Conservation (phyloP, 805 yeast species). For the Yamadazyma olivae region DNA sequence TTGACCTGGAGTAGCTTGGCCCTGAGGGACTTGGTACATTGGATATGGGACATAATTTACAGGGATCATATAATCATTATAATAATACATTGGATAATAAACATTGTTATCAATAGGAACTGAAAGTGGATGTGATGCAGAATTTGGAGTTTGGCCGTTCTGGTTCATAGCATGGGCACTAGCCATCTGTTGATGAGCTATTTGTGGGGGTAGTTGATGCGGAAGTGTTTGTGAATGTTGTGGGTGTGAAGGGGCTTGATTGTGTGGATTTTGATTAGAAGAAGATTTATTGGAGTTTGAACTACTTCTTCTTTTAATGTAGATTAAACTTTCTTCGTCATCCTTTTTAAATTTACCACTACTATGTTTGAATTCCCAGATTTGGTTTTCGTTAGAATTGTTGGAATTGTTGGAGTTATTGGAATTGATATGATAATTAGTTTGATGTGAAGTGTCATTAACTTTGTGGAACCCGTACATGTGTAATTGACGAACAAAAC, state of each 20-base stretch:
- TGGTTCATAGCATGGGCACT: not conserved
- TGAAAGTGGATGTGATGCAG: not conserved
- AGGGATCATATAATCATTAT: slow-evolving; percentile 12
- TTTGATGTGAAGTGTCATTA: slow-evolving; percentile 29
- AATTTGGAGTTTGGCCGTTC: not conserved
- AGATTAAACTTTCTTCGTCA: slow-evolving; percentile 42
- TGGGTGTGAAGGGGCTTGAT: slow-evolving; percentile 2
- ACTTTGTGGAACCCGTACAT: slow-evolving; percentile 96
- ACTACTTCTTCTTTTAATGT: slow-evolving; percentile 48
- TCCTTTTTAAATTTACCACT: slow-evolving; percentile 48
- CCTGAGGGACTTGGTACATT: not conserved
- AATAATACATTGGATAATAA: slow-evolving; percentile 10
- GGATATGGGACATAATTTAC: slow-evolving; percentile 8
- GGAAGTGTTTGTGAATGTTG: not conserved
- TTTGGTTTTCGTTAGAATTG: slow-evolving; percentile 15
- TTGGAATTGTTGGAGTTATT: slow-evolving; percentile 5
- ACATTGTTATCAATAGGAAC: slow-evolving; percentile 1
- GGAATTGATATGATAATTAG: not conserved
- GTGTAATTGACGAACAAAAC: slow-evolving; percentile 90
- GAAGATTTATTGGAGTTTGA: slow-evolving; percentile 20
- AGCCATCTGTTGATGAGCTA: not conserved
- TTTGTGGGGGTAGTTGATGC: not conserved
- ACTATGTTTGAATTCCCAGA: slow-evolving; percentile 58
- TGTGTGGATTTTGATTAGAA: slow-evolving; percentile 6
- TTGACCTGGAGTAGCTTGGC: not conserved